A percentile compares a stretch with the other conserved stretches of the same genome.
These are phyloP conservation scores for Zygnema cylindricum DNA, from an alignment of 139 green algal genomes.

Conservation along the genomic window DNA sequence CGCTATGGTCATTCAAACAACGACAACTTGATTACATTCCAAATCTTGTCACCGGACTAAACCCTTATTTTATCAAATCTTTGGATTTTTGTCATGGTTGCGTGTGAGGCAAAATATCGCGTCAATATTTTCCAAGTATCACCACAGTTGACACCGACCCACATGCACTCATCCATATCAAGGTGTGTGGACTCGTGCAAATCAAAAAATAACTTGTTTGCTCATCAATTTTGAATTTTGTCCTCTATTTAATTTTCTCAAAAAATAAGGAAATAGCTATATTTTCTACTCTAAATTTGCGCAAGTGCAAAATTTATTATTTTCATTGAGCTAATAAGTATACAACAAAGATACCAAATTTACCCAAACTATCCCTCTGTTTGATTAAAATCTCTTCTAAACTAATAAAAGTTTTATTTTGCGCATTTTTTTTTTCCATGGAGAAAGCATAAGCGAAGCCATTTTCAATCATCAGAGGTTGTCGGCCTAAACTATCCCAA, in stretches of 20 bases:
- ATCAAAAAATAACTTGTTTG: background rate
- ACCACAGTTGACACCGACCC: too few species aligned
- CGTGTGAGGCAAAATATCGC: too few species aligned
- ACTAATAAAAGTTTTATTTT: background rate
- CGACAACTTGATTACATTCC: too few species aligned
- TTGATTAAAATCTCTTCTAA: background rate
- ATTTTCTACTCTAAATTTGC: background rate
- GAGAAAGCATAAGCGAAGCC: slow-evolving; percentile 10
- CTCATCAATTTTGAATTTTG: background rate
- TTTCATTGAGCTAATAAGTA: background rate
- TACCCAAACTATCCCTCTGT: background rate
- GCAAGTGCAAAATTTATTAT: background rate
- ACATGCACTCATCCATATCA: too few species aligned
- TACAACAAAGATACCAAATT: background rate
- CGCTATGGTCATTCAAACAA: too few species aligned
- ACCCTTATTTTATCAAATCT: too few species aligned
- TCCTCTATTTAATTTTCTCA: background rate
- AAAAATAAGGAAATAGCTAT: background rate
- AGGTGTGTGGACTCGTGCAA: too few species aligned
- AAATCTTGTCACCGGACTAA: too few species aligned
- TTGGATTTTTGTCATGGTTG: too few species aligned
- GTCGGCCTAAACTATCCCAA: background rate
- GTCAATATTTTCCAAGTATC: too few species aligned
- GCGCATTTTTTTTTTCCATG: slow-evolving; percentile 57
- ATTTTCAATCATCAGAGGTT: background rate